Base-by-base conservation (phyloP, 768 basidiomycete genomes). In the Dioszegia crocea region DNA sequence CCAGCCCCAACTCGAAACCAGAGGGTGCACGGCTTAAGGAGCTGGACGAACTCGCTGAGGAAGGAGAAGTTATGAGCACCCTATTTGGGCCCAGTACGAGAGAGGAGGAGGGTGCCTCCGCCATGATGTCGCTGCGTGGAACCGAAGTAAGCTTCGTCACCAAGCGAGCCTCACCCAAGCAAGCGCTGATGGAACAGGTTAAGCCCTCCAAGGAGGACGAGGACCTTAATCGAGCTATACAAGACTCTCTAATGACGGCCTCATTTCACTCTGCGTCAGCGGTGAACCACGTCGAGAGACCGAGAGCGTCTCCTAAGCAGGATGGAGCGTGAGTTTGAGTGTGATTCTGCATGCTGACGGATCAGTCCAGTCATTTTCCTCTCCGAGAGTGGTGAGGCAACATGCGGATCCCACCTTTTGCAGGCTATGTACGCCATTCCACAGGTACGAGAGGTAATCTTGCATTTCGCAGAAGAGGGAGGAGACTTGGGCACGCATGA, bases 171-270 rank as follows among this genome's bases (percentile, higher is more conserved):
- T 30, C 14, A 36, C 3, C 33, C 17, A 24, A 38, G 6, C 31
- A 33, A 12, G 31, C 40, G 16, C 9, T 10, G 19, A 12, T 10
- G 41, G 41, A 4, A 11, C 33, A 44, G 41, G n/a, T 19, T 36
- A 50, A 33, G 26, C 50, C 43, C 26, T 57, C 41, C 33, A 68
- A 53, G 14, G 66, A 68, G 44, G 71, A 73, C 43, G 71, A 66
- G 23, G 71, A 73, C 33, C 56, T 73, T 36, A 57, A 73, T 40
- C 29, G 66, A 41, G 71, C 71, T 4, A 68, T 73, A n/a, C 70
- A 70, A 48, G 68, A 73, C 45, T 73, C 71, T 3, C 61, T 73
- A n/a, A 73, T 73, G 71, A 73, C 71, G 1, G 71, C 71, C 4
- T 67, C 65, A 10, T 70, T 73, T 46, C 71, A 73, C 44, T 70